Base-by-base conservation (phyloP, 129 eudicot genomes). In the Flaveria bidentis region DNA sequence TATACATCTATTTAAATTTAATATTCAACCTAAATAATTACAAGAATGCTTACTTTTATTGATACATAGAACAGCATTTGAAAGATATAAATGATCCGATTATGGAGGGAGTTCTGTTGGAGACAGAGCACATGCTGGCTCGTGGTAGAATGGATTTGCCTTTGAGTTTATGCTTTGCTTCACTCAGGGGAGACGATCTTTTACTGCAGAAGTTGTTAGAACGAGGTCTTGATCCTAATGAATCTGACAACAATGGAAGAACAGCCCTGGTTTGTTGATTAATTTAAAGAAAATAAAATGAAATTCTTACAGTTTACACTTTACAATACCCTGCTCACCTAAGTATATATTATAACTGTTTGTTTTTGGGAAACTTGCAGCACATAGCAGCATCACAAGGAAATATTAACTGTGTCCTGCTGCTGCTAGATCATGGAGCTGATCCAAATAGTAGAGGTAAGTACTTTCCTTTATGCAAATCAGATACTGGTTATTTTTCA, bases 331-430 rank as follows among this genome's bases (percentile, higher is more conserved):
- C 26, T 30, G 51, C 33, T 36, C 20, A 30, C 56, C 49, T 56
- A 50, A 15, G 15, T 73, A 20, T 69, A 17, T 68, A 9, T 60
- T 12, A 6, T 78, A 58, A 78, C 68, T 55, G 4, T 39, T 18
- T 1, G 18, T 33, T 33, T 49, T 64, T 13, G 36, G 28, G n/a
- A 53, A 52, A 50, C 33, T 47, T 52, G 63, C 95, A 95, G 99
- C 99, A 95, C 65, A 86, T 95, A 72, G 99, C 97, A 7, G 94
- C 99, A 25, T 83, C 99, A 22, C 82, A 91, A 83, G 99, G 99
- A 80, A 81, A 77, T 28, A 91, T 82, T 17, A 89, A 95, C 55
- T 91, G 99, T 56, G 97, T 91, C 78, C 91, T 87, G 26, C 87
- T 91, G 68, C 85, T 95, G 39, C 88, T 95, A 17, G 99, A 91